Evolutionary conservation across 306 rosid species (phyloP).

Genomic region (Cucurbita maxima): DNA sequence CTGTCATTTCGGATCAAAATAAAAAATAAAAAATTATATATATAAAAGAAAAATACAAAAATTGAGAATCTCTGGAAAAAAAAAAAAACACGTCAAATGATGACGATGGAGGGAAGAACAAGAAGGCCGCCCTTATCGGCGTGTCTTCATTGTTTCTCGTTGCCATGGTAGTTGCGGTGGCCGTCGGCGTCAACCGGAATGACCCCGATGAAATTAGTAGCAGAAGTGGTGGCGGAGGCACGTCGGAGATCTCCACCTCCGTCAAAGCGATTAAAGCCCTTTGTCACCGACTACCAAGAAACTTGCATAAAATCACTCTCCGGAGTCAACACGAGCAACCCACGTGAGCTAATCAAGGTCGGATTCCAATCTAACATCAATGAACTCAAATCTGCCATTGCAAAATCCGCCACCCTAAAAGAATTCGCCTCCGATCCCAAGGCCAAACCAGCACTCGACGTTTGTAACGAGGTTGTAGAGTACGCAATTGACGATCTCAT

Average conservation of each 20-base stretch:
- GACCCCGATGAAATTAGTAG: neutral
- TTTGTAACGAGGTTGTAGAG: constrained; percentile 42
- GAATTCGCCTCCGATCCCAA: constrained; percentile 31
- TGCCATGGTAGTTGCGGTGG: constrained; percentile 10
- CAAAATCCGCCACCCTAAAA: constrained; percentile 16
- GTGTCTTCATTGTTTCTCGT: constrained; percentile 3
- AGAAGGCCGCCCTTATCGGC: constrained; percentile 4
- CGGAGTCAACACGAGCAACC: constrained; percentile 14
- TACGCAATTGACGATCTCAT: constrained; percentile 38
- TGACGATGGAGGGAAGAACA: constrained; percentile 1
- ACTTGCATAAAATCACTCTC: constrained; percentile 30
- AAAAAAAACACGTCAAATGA: neutral
- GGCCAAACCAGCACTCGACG: constrained; percentile 33
- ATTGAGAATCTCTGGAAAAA: neutral
- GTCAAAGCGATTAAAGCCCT: constrained; percentile 20
- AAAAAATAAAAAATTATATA: too few species aligned
- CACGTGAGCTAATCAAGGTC: constrained; percentile 26
- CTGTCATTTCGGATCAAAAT: neutral
- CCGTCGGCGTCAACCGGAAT: neutral
- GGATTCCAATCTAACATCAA: constrained; percentile 21
- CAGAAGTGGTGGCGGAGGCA: neutral
- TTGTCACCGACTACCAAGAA: constrained; percentile 41
- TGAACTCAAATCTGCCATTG: constrained; percentile 14
- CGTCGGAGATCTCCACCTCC: neutral
- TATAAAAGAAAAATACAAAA: neutral